phyloP scores from a whole-genome alignment of 129 eudicot genomes.

The Saposhnikovia divaricata region DNA sequence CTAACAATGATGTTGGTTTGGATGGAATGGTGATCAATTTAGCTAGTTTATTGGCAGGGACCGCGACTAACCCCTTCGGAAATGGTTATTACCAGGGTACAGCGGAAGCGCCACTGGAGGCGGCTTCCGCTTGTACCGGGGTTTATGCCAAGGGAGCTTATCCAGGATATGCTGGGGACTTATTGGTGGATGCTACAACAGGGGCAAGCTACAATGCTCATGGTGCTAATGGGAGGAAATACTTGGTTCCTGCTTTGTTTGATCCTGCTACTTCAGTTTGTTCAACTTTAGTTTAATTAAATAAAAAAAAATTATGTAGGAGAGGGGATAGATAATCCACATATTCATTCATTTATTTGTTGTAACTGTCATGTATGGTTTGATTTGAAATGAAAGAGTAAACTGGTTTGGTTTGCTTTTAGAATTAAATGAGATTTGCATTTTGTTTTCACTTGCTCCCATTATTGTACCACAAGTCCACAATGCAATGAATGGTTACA shows the following conservation, averaged over 20 bases:
- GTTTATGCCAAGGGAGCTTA: conserved; percentile 33
- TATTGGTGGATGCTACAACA: conserved; percentile 15
- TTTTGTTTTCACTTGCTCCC: not conserved
- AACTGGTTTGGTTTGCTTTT: conserved; percentile 7
- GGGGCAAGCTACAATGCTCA: conserved; percentile 25
- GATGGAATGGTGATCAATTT: conserved; percentile 40
- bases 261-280: conserved; percentile 18
- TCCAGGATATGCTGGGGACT: conserved; percentile 40
- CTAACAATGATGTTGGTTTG: conserved; percentile 34
- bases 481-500: not conserved
- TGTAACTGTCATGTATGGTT: not conserved
- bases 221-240: conserved; percentile 22
- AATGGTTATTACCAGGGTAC: conserved; percentile 9
- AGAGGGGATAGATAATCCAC: not conserved
- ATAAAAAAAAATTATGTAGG: not conserved
- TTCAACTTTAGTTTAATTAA: conserved; percentile 6
- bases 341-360: not conserved
- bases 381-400: conserved; percentile 2
- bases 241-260: conserved; percentile 23
- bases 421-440: not conserved
- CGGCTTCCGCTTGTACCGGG: conserved; percentile 40
- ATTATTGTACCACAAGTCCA: not conserved
- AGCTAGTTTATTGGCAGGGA: conserved; percentile 30
- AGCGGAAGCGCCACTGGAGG: conserved; percentile 28
- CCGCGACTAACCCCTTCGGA: conserved; percentile 26